A percentile compares a stretch with the other conserved stretches of the same genome.
These are phyloP conservation scores for Actinomucor elegans DNA, from an alignment of 371 early-diverging fungal genomes.

Conservation along the genomic window DNA sequence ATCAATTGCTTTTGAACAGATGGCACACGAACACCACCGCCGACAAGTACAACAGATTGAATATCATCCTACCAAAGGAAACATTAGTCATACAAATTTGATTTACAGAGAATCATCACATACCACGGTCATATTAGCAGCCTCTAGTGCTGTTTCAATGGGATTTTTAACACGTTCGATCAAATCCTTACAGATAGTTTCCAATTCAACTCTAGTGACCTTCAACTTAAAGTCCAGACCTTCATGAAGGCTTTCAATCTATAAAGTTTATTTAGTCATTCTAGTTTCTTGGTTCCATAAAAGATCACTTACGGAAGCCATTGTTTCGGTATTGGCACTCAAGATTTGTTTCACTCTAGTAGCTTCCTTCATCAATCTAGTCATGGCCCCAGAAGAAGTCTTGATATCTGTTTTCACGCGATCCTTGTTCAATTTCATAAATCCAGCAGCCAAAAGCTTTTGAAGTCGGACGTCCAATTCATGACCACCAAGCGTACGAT, in stretches of 20 bases:
- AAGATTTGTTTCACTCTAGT: slow-evolving; percentile 93
- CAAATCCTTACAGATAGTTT: slow-evolving; percentile 66
- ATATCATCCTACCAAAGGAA: slow-evolving; percentile 52
- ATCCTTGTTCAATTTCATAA: slow-evolving; percentile 56
- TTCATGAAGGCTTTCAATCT: slow-evolving; percentile 86
- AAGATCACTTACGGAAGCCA: slow-evolving; percentile 75
- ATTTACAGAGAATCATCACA: slow-evolving; percentile 3
- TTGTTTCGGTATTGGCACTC: slow-evolving; percentile 88
- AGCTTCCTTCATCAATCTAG: slow-evolving; percentile 88
- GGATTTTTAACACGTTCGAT: slow-evolving; percentile 72
- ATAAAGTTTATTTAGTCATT: too few relatives aligned
- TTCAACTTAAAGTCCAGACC: slow-evolving; percentile 81
- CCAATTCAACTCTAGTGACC: slow-evolving; percentile 80
- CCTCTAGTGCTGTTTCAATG: slow-evolving; percentile 66
- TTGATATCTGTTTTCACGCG: slow-evolving; percentile 45
- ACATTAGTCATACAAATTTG: neutral
- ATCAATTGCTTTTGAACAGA: slow-evolving; percentile 72
- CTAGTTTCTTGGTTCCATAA: too few relatives aligned
- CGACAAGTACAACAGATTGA: slow-evolving; percentile 89
- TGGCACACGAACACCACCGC: slow-evolving; percentile 92
- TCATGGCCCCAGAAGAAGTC: slow-evolving; percentile 77
- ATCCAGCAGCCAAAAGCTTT: slow-evolving; percentile 71
- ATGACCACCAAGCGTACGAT: slow-evolving; percentile 87
- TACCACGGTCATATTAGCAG: slow-evolving; percentile 71
- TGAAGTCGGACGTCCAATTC: slow-evolving; percentile 82